phyloP scores from a whole-genome alignment of 768 basidiomycete genomes.

The Psilocybe cubensis region DNA sequence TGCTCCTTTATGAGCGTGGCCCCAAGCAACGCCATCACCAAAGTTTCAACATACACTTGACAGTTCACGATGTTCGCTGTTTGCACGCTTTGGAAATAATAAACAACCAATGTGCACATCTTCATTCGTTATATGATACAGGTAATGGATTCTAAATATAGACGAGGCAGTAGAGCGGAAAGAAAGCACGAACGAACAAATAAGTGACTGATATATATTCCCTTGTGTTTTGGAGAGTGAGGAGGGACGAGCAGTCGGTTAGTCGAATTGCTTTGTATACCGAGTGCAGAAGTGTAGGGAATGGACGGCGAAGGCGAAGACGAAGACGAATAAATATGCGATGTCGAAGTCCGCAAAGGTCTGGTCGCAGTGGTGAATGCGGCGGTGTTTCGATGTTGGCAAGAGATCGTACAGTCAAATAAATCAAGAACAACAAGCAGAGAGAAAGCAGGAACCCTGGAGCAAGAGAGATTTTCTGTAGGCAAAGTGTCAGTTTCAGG shows the following conservation, averaged over 20 bases:
- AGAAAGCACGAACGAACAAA: conserved; percentile 15
- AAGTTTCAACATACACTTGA: background rate
- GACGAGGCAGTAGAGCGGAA: conserved; percentile 13
- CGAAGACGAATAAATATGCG: conserved; percentile 9
- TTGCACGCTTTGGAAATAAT: background rate
- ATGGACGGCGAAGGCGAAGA: conserved; percentile 12
- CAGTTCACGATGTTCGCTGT: background rate
- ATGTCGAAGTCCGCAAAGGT: conserved; percentile 2
- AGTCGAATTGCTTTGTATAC: background rate
- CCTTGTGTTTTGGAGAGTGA: background rate
- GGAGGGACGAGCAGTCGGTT: background rate
- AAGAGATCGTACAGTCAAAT: conserved; percentile 19
- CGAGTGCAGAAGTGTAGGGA: conserved; percentile 1
- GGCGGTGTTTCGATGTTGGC: conserved; percentile 12
- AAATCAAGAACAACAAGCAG: conserved; percentile 25
- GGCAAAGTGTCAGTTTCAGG: conserved; percentile 19
- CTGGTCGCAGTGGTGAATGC: conserved; percentile 7
- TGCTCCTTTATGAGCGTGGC: background rate
- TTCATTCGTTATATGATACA: conserved; percentile 18
- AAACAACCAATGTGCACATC: conserved; percentile 15
- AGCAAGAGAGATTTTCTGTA: conserved; percentile 6
- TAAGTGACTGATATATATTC: conserved; percentile 10
- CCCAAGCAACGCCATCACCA: background rate
- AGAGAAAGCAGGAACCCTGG: conserved; percentile 19
- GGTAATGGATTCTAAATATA: conserved; percentile 19